Conservation (phyloP, 2,329 filamentous ascomycete species). For the Lasiodiplodia hormozganensis region DNA sequence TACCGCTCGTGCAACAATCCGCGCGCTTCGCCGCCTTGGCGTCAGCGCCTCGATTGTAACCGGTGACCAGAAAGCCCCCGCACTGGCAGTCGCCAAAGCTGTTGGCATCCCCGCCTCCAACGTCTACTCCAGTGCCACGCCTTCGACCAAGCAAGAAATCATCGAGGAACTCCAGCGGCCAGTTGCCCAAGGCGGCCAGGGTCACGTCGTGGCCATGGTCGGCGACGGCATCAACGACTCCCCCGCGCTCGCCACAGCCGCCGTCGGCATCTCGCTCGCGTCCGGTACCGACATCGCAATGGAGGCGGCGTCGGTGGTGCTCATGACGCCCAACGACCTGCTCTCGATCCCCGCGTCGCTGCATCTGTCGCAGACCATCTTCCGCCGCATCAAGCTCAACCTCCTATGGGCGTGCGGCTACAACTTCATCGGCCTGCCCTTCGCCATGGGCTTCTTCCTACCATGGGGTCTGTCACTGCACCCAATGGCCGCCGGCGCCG, state of each 20-base stretch:
- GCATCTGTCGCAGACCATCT: conserved; percentile 82
- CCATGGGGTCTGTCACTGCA: conserved; percentile 88
- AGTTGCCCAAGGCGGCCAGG: conserved; percentile 44
- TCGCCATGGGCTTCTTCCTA: conserved; percentile 96
- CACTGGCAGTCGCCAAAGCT: conserved; percentile 78
- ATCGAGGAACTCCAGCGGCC: conserved; percentile 74
- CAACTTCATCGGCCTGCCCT: conserved; percentile 88
- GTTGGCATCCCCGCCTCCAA: conserved; percentile 80
- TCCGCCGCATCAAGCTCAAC: conserved; percentile 92
- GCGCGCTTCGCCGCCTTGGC: conserved; percentile 82
- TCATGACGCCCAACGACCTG: conserved; percentile 91
- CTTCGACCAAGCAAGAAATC: conserved; percentile 89
- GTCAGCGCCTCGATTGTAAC: conserved; percentile 92
- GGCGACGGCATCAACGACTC: conserved; percentile 98
- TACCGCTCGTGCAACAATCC: conserved; percentile 79
- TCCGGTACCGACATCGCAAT: conserved; percentile 96
- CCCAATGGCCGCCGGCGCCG: conserved; percentile 91
- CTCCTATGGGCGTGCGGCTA: conserved; percentile 92
- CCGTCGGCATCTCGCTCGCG: conserved; percentile 90
- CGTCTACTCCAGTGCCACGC: conserved; percentile 86
- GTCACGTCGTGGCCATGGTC: conserved; percentile 91
- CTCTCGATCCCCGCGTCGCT: conserved; percentile 92
- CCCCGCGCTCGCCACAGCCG: conserved; percentile 88
- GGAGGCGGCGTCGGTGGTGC: conserved; percentile 93
- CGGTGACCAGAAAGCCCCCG: conserved; percentile 86